Percentiles rank a stretch among this genome's conserved stretches.
phyloP scores from a whole-genome alignment of 2,329 filamentous ascomycete species.

The Cephalotrichum gorgonifer region DNA sequence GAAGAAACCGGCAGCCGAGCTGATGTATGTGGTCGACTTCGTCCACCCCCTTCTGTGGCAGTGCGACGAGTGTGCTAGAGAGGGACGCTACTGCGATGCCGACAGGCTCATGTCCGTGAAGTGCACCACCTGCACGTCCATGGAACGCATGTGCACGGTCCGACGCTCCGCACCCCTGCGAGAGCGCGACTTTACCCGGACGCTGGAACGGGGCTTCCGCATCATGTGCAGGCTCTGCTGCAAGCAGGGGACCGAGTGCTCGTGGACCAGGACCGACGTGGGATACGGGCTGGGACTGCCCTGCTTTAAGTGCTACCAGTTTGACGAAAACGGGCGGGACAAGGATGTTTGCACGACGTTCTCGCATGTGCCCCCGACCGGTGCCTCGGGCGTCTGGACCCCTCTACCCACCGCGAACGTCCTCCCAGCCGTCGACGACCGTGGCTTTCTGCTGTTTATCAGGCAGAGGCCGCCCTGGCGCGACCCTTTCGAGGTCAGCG shows the following conservation, averaged over 20 bases:
- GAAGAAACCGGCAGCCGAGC: neutral
- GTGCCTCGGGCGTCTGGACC: neutral
- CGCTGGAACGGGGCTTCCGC: neutral
- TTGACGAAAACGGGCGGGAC: neutral
- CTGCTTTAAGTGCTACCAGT: neutral
- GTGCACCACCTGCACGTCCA: neutral
- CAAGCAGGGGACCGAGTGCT: neutral
- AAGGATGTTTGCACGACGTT: neutral
- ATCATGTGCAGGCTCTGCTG: constrained; percentile 2
- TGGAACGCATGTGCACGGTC: neutral
- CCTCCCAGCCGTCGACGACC: neutral
- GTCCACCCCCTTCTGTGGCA: neutral
- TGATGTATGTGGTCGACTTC: neutral
- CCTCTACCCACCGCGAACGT: neutral
- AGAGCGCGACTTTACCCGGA: neutral
- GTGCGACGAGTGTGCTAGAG: neutral
- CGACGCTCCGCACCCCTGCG: neutral
- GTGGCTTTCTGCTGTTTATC: neutral
- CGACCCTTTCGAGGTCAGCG: neutral
- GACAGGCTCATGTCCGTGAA: neutral
- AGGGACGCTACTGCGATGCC: constrained; percentile 3
- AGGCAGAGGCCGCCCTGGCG: neutral
- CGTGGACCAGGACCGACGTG: neutral
- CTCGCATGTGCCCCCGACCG: neutral
- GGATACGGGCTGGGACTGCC: neutral